phyloP scores from a whole-genome alignment of 345 rosid species.

The Dimocarpus longan region DNA sequence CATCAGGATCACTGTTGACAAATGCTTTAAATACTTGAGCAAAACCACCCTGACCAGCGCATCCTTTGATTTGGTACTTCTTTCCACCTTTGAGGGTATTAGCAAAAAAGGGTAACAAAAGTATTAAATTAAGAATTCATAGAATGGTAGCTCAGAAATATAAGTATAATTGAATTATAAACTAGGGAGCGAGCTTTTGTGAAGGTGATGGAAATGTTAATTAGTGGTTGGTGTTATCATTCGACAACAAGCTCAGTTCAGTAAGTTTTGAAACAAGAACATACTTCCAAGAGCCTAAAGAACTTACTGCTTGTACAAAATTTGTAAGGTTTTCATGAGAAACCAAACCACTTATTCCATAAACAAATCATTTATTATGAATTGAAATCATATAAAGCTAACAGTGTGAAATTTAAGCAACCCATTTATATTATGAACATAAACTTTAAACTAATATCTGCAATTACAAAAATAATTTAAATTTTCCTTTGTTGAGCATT shows the following conservation, averaged over 20 bases:
- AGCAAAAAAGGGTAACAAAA: conserved; percentile 7
- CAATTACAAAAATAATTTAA: not conserved
- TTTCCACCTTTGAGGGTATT: conserved; percentile 58
- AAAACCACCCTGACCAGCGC: conserved; percentile 94
- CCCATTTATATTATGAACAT: not conserved
- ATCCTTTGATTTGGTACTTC: conserved; percentile 96
- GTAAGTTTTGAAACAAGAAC: not conserved
- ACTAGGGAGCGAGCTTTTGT: not conserved
- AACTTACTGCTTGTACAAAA: not conserved
- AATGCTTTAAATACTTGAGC: conserved; percentile 85
- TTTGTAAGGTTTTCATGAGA: not conserved
- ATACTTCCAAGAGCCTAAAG: not conserved
- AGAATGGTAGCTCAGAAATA: not conserved
- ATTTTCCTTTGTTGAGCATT: not conserved
- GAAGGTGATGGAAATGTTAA: not conserved
- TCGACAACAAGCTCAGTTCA: not conserved
- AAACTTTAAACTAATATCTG: not conserved
- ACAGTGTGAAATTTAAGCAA: too few species aligned
- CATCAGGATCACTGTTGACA: conserved; percentile 70
- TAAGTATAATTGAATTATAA: not conserved
- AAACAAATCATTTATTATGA: not conserved
- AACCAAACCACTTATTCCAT: conserved; percentile 2
- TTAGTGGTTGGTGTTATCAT: not conserved
- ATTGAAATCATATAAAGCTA: not conserved
- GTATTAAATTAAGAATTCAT: not conserved